Base-by-base conservation (phyloP, 108 stramenopile species). In the Fistulifera pelliculosa region DNA sequence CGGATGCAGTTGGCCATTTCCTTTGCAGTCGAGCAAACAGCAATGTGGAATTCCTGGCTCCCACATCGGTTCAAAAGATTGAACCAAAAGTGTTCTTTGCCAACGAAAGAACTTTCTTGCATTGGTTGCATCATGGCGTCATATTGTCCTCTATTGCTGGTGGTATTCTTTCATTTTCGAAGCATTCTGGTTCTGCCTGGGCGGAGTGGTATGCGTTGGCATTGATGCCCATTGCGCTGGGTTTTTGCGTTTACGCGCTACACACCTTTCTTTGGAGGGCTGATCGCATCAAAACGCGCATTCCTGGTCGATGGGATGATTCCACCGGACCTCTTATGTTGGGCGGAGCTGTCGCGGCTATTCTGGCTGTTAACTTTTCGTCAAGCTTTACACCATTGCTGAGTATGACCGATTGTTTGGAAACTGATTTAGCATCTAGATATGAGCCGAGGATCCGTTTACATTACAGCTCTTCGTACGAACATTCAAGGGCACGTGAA, bases 31-130 rank as follows among this genome's bases (percentile, higher is more conserved):
- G 74, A 17, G 75, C 62, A 71, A 80, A 85, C 65, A 58, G 57
- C 14, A 63, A 59, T n/a, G 31, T 35, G 31, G 31, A 35, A 35
- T 54, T 76, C 42, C 58, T 87, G 27, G 86, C 90, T 7, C 83
- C 92, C 10, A 93, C 92, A n/a, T 81, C 81, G 10, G 73, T 93
- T 22, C 94, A 95, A 58, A 94, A 94, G 79, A 85, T 98, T 42
- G 98, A 98, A 66, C 98, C 98, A 27, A 98, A 98, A 70, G 65
- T 93, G 16, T 94, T 94, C 78, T 92, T 98, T 63, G 98, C 98
- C 50, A 96, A 96, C 62, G 98, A 98, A 70, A 85, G 98, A 41
- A 97, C 96, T 15, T 95, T 93, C 58, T 56, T 98, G 43, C 92
- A 95, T 56, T 98, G 96, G 96, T 62, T 95, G 35, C 89, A 90